Percentiles rank a stretch among this genome's conserved stretches.
Evolutionary conservation across 768 basidiomycete genomes (phyloP).

Genomic region (Gloeophyllum trabeum): DNA sequence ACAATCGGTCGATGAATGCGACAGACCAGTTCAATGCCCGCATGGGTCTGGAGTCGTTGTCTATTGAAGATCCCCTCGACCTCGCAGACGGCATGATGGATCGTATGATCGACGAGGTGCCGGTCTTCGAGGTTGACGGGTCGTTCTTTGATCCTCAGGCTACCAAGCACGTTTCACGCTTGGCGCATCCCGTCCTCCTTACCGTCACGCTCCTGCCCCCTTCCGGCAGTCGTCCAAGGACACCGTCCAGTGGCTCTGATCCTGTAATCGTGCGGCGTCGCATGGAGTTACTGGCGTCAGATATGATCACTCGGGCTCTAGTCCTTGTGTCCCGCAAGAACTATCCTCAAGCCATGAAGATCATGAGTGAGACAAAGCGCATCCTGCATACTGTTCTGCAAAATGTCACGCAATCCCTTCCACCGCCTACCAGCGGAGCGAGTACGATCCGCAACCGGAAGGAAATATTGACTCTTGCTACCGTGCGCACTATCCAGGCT

Average conservation of each 20-base stretch:
- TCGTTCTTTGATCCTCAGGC: constrained; percentile 90
- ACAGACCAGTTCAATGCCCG: constrained; percentile 85
- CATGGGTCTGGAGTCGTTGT: constrained; percentile 67
- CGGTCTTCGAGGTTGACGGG: constrained; percentile 92
- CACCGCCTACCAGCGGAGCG: constrained; percentile 33
- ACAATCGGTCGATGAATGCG: constrained; percentile 43
- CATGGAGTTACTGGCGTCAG: constrained; percentile 93
- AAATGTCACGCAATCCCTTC: constrained; percentile 65
- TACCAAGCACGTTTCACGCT: constrained; percentile 71
- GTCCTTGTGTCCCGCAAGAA: constrained; percentile 90
- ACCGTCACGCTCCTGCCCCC: constrained; percentile 82
- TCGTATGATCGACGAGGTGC: constrained; percentile 94
- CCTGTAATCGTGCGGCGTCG: constrained; percentile 85
- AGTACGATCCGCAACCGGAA: constrained; percentile 60
- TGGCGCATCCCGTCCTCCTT: constrained; percentile 89
- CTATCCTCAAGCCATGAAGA: constrained; percentile 81
- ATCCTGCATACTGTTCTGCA: constrained; percentile 88
- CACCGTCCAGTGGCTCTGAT: constrained; percentile 39
- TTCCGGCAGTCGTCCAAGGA: constrained; percentile 18
- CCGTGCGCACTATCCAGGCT: constrained; percentile 74
- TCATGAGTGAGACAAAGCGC: constrained; percentile 83
- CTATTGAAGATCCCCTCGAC: constrained; percentile 62
- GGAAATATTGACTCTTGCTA: constrained; percentile 60
- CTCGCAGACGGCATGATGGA: constrained; percentile 92
- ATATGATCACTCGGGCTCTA: constrained; percentile 94